phyloP scores from a whole-genome alignment of 2,329 filamentous ascomycete species.

The Xenosphaeropsis pyriputrescens region DNA sequence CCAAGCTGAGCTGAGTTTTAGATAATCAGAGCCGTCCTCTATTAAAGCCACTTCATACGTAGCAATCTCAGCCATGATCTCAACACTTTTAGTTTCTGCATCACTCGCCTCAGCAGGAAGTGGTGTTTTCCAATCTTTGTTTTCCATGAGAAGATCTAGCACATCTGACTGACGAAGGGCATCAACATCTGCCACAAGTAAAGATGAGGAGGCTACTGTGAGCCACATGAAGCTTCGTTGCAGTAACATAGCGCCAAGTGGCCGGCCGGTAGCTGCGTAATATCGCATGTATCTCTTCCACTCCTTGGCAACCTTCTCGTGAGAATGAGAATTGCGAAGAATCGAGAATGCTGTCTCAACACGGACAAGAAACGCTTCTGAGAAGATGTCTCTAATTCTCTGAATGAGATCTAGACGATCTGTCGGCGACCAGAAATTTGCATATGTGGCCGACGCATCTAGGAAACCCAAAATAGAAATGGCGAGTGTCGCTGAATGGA shows the following conservation, averaged over 20 bases:
- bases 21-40: conserved; percentile 80
- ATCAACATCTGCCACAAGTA: conserved; percentile 51
- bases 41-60: conserved; percentile 73
- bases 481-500: conserved; percentile 59
- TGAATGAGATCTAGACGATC: conserved; percentile 63
- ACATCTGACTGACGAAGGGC: conserved; percentile 47
- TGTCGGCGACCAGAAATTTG: conserved; percentile 65
- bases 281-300: conserved; percentile 81
- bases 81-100: conserved; percentile 38
- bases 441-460: conserved; percentile 63
- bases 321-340: conserved; percentile 62
- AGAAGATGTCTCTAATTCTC: conserved; percentile 57
- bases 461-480: conserved; percentile 86
- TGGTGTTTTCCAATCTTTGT: conserved; percentile 22
- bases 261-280: conserved; percentile 66
- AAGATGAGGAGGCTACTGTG: conserved; percentile 62
- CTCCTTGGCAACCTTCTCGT: conserved; percentile 54
- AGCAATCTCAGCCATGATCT: conserved; percentile 56
- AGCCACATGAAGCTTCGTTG: conserved; percentile 82
- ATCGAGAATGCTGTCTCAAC: conserved; percentile 85
- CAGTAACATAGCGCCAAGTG: conserved; percentile 80
- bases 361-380: conserved; percentile 70
- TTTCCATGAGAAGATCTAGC: conserved; percentile 57
- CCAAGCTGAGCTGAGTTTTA: conserved; percentile 70
- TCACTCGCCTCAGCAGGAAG: conserved; percentile 26